Base-by-base conservation (phyloP, 495 filamentous ascomycete species). In the Monascus purpureus region DNA sequence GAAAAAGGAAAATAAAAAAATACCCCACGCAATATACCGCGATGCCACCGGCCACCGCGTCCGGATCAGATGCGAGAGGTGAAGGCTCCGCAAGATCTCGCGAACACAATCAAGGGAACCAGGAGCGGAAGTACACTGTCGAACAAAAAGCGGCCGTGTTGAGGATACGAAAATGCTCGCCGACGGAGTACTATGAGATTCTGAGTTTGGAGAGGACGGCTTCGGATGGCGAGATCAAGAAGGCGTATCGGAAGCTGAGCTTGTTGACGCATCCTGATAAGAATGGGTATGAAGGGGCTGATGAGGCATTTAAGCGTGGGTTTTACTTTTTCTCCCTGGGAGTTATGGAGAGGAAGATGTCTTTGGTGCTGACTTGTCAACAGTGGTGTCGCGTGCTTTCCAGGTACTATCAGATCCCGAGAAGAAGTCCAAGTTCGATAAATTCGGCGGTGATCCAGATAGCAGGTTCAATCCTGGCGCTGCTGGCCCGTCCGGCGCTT, bases 261-360 rank as follows among this genome's bases (percentile, higher is more conserved):
- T 59, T 97, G 44, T 61, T 94, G 45, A 95, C 88, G 35, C 90
- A 97, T 64, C 90, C 90, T 35, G 90, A 97, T 63, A 97, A 97
- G 66, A 97, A 95, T 63, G 87, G 84, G n/a, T 86, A 93, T 55
- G 82, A 88, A 17, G 77, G 87, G 20, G 87, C 90, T 33, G 90
- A 94, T 55, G 90, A 97, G 59, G 90, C 90, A 14, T 97, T 97
- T 57, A 96, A 96, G 59, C 58, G 77, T 82, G 50, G 60, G 75
- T 22, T 22, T 9, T 9, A 5, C n/a, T n/a, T n/a, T n/a, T n/a
- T n/a, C n/a, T n/a, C n/a, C n/a, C n/a, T n/a, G n/a, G n/a, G n/a
- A n/a, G n/a, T n/a, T n/a, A n/a, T n/a, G n/a, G n/a, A n/a, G n/a
- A n/a, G n/a, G n/a, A n/a, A n/a, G n/a, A n/a, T n/a, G n/a, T n/a